Conservation (phyloP, 805 yeast genomes). For the Saccharomycopsis oosterbeekiorum region DNA sequence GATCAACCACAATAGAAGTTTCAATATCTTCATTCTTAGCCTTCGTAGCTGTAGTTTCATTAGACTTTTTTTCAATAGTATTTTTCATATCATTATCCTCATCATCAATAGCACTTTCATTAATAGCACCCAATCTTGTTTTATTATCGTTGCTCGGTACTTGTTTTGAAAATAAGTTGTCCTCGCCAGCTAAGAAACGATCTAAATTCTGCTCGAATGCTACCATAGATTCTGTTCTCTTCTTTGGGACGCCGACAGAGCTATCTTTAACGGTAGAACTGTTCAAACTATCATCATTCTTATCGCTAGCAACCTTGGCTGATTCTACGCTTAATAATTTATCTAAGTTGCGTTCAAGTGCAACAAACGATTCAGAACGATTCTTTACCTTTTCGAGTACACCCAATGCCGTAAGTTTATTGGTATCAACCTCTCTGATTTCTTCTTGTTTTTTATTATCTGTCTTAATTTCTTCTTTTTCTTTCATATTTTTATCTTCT, state of each 20-base stretch:
- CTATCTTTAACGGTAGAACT: neutral
- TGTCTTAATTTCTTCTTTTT: neutral
- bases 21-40: neutral
- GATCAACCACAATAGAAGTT: neutral
- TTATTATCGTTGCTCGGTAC: neutral
- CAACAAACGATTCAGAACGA: slow-evolving; percentile 14
- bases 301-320: neutral
- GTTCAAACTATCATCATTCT: neutral
- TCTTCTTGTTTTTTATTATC: neutral
- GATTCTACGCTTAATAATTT: slow-evolving; percentile 3
- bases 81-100: neutral
- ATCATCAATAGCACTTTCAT: slow-evolving; percentile 16
- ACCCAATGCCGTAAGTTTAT: neutral
- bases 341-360: slow-evolving; percentile 15
- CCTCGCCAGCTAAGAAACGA: slow-evolving; percentile 16
- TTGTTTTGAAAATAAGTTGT: neutral
- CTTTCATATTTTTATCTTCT: neutral
- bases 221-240: slow-evolving; percentile 13
- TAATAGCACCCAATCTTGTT: neutral
- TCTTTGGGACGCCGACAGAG: neutral
- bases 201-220: slow-evolving; percentile 17
- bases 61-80: neutral
- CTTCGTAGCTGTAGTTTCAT: neutral
- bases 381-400: neutral
- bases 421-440: neutral